Evolutionary conservation across 164 flowering plant genomes (phyloP).

Genomic region (Tetracentron sinense): DNA sequence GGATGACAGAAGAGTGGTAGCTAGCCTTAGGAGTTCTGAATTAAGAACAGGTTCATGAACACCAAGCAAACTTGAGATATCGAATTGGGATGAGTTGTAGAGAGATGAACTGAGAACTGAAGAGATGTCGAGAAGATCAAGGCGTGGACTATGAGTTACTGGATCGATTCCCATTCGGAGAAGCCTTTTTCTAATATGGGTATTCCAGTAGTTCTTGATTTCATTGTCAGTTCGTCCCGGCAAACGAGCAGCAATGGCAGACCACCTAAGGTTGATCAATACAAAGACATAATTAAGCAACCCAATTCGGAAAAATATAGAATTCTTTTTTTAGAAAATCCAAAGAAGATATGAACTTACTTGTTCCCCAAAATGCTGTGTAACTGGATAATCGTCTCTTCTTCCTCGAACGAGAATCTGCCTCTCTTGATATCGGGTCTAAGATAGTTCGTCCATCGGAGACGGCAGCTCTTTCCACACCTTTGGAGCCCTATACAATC

Average conservation of each 20-base stretch:
- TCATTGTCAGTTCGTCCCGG: slow-evolving; percentile 95
- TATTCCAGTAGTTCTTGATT: slow-evolving; percentile 96
- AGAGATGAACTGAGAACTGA: too few species aligned
- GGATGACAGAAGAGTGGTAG: slow-evolving; percentile 40
- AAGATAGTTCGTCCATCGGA: slow-evolving; percentile 77
- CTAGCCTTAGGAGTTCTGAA: slow-evolving; percentile 57
- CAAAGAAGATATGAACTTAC: too few species aligned
- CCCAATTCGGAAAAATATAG: too few species aligned
- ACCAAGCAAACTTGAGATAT: slow-evolving; percentile 44
- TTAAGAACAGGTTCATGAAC: slow-evolving; percentile 48
- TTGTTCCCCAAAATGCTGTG: slow-evolving; percentile 63
- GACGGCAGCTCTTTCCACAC: slow-evolving; percentile 85
- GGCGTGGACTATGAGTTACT: slow-evolving; percentile 75
- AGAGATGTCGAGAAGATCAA: slow-evolving; percentile 76
- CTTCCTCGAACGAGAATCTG: slow-evolving; percentile 72
- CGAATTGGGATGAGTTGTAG: slow-evolving; percentile 44
- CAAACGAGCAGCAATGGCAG: slow-evolving; percentile 84
- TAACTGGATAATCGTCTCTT: slow-evolving; percentile 72
- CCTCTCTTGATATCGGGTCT: slow-evolving; percentile 84
- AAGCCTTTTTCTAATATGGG: slow-evolving; percentile 85
- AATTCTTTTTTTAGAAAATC: too few species aligned
- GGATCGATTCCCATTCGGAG: slow-evolving; percentile 93
- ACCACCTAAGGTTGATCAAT: slow-evolving; percentile 53
- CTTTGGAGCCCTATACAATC: slow-evolving; percentile 52
- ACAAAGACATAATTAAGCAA: too few species aligned